These are phyloP conservation scores for Saturnispora gosingensis DNA, from an alignment of 805 yeast genomes.

Conservation along the genomic window DNA sequence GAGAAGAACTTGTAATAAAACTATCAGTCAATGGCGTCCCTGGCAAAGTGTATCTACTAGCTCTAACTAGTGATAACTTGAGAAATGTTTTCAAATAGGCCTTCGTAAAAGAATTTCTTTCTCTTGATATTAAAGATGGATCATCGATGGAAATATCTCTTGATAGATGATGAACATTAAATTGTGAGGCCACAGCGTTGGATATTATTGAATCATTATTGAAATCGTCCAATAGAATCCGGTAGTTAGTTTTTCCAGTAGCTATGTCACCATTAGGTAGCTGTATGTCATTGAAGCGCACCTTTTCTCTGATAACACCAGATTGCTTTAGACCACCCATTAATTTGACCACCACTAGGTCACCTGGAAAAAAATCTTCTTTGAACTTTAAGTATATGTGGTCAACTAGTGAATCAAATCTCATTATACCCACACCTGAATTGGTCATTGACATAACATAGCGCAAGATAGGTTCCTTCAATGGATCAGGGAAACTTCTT, in stretches of 20 bases:
- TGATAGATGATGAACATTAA: constrained; percentile 2
- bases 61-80: constrained; percentile 67
- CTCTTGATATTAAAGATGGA: constrained; percentile 58
- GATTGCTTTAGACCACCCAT: constrained; percentile 33
- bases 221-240: constrained; percentile 43
- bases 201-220: constrained; percentile 26
- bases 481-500: constrained; percentile 77
- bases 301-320: constrained; percentile 77
- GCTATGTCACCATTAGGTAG: constrained; percentile 28
- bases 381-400: constrained; percentile 71
- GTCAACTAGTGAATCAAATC: constrained; percentile 84
- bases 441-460: constrained; percentile 73
- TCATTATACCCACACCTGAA: constrained; percentile 29
- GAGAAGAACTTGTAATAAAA: constrained; percentile 3
- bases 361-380: constrained; percentile 87
- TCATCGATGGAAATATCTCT: constrained; percentile 62
- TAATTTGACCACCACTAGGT: constrained; percentile 53
- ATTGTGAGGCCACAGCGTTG: constrained; percentile 6
- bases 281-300: constrained; percentile 52
- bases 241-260: constrained; percentile 53
- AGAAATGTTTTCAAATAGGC: constrained; percentile 84
- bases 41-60: constrained; percentile 62
- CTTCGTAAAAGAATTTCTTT: constrained; percentile 80
- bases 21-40: constrained; percentile 4
- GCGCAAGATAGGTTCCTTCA: constrained; percentile 86